A percentile compares a stretch with the other conserved stretches of the same genome.
These are phyloP conservation scores for Colletotrichum paranaense DNA, from an alignment of 2,329 filamentous ascomycete genomes.

Conservation along the genomic window DNA sequence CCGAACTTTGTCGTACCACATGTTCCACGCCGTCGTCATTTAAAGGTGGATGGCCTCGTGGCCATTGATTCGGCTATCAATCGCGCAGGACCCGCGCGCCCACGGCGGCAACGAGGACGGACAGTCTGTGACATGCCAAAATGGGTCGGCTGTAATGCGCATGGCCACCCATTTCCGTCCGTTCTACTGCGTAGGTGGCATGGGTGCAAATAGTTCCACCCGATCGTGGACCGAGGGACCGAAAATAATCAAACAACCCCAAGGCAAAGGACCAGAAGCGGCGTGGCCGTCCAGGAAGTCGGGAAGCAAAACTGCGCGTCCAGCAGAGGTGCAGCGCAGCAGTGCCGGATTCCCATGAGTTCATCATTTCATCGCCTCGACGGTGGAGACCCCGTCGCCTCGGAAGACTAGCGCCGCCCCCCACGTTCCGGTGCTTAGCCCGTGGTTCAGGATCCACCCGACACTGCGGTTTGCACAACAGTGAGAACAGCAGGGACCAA, in stretches of 20 bases:
- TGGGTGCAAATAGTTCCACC: background rate
- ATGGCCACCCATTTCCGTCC: background rate
- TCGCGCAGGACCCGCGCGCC: background rate
- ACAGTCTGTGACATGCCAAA: no score
- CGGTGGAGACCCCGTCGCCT: background rate
- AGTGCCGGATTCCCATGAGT: conserved; percentile 1
- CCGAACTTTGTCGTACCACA: background rate
- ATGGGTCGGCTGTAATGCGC: background rate
- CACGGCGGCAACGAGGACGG: background rate
- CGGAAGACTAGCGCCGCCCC: background rate
- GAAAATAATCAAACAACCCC: background rate
- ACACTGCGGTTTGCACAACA: background rate
- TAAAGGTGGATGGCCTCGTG: background rate
- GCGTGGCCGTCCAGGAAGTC: background rate
- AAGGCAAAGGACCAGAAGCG: background rate
- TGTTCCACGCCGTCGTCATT: background rate
- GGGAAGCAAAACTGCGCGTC: background rate
- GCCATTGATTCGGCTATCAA: background rate
- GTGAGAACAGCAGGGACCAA: no score
- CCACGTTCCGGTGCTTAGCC: conserved; percentile 16
- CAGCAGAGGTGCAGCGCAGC: background rate
- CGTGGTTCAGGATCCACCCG: background rate
- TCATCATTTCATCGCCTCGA: background rate
- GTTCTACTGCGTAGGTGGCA: background rate
- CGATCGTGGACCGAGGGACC: background rate